Conservation (phyloP, 805 yeast species). For the Yarrowia osloensis region DNA sequence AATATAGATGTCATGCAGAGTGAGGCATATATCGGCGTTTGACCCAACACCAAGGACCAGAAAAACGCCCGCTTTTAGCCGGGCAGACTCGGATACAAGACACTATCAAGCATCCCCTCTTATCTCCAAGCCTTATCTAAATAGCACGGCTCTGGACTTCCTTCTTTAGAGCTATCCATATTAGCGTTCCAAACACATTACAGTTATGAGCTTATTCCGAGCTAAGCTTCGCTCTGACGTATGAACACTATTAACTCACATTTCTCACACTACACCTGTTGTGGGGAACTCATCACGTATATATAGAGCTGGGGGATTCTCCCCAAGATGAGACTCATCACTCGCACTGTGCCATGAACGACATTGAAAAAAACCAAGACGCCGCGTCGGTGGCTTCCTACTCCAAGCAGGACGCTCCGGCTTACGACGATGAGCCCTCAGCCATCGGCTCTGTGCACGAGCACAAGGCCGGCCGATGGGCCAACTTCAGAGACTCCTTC, state of each 20-base stretch:
- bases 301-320: not conserved
- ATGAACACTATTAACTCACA: not conserved
- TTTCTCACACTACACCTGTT: not conserved
- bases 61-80: not conserved
- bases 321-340: not conserved
- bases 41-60: no score
- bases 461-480: constrained; percentile 32
- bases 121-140: not conserved
- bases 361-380: constrained; percentile 11
- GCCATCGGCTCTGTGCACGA: constrained; percentile 15
- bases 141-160: constrained; percentile 18
- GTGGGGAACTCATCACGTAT: constrained; percentile 6
- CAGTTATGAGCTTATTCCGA: not conserved
- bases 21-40: not conserved
- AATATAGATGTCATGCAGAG: not conserved
- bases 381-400: not conserved
- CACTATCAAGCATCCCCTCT: not conserved
- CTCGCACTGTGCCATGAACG: not conserved
- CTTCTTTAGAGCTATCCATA: not conserved
- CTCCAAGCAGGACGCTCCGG: not conserved
- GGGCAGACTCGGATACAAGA: no score
- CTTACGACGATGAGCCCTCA: constrained; percentile 7
- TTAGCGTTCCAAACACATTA: constrained; percentile 5
- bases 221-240: not conserved
- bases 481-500: constrained; percentile 48